Evolutionary conservation across 441 rosid species (phyloP).

Genomic region (Melastoma candidum): DNA sequence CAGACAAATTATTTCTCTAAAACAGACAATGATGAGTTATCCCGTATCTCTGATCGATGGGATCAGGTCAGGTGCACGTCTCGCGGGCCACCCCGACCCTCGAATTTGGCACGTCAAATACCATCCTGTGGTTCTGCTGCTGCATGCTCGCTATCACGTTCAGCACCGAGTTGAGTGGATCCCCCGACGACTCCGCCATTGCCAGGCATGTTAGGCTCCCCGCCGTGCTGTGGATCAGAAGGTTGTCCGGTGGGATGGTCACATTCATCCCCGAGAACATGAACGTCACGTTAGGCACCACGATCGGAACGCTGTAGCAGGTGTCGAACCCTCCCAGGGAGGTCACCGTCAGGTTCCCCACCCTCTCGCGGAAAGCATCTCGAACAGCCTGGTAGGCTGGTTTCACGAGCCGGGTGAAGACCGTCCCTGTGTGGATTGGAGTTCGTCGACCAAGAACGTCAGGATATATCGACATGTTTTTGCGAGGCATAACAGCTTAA

Average conservation of each 20-base stretch:
- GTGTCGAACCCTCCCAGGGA: slow-evolving; percentile 96
- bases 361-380: slow-evolving; percentile 48
- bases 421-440: slow-evolving; percentile 42
- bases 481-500: background rate
- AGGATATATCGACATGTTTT: background rate
- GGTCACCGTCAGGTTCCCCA: slow-evolving; percentile 47
- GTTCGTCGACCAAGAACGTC: background rate
- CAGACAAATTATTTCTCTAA: too few species aligned
- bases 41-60: too few species aligned
- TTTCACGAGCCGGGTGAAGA: slow-evolving; percentile 58
- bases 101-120: slow-evolving; percentile 69
- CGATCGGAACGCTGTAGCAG: slow-evolving; percentile 60
- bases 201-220: slow-evolving; percentile 72
- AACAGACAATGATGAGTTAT: too few species aligned
- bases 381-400: slow-evolving; percentile 72
- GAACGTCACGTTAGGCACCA: slow-evolving; percentile 61
- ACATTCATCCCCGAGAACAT: slow-evolving; percentile 90
- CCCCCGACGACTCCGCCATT: slow-evolving; percentile 66
- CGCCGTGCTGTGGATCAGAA: slow-evolving; percentile 73
- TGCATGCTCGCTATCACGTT: slow-evolving; percentile 93
- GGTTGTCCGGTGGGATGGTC: slow-evolving; percentile 69
- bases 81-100: slow-evolving; percentile 89
- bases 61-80: slow-evolving; percentile 33
- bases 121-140: slow-evolving; percentile 87
- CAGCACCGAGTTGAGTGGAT: slow-evolving; percentile 61